Conservation (phyloP, 2,329 filamentous ascomycete genomes). For the Pleurostoma richardsiae region DNA sequence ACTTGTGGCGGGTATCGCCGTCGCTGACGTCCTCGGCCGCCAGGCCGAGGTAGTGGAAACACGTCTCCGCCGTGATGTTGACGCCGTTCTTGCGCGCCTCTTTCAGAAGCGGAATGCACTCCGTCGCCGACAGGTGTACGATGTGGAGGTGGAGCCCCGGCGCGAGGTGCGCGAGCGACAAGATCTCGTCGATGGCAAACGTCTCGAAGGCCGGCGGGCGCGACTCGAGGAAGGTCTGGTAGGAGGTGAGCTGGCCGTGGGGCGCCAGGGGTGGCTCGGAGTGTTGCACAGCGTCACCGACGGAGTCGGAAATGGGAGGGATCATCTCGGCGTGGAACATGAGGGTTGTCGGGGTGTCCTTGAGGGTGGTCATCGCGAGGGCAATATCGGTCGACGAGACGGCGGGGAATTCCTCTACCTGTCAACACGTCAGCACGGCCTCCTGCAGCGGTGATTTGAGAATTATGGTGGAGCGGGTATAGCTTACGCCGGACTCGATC, state of each 20-base stretch:
- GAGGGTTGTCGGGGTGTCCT: slow-evolving; percentile 77
- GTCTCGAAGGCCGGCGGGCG: slow-evolving; percentile 88
- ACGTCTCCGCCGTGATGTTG: slow-evolving; percentile 90
- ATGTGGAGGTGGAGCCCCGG: slow-evolving; percentile 86
- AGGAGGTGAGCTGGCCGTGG: slow-evolving; percentile 67
- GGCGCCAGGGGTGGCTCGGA: slow-evolving; percentile 67
- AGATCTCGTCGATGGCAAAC: slow-evolving; percentile 80
- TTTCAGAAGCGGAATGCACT: slow-evolving; percentile 77
- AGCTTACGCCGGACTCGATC: slow-evolving; percentile 87
- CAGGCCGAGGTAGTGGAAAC: slow-evolving; percentile 89
- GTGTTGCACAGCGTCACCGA: slow-evolving; percentile 69
- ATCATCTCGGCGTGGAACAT: slow-evolving; percentile 99
- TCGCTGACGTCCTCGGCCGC: slow-evolving; percentile 76
- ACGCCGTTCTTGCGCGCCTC: slow-evolving; percentile 67
- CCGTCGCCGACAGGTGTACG: slow-evolving; percentile 84
- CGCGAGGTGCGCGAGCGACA: slow-evolving; percentile 74
- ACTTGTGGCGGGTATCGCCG: slow-evolving; percentile 90
- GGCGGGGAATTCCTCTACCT: slow-evolving; percentile 94
- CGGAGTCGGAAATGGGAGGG: slow-evolving; percentile 75
- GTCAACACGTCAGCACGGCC: not conserved
- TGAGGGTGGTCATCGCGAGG: slow-evolving; percentile 74
- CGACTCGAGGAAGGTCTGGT: slow-evolving; percentile 87
- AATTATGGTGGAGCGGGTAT: not conserved
- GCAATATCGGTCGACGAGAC: slow-evolving; percentile 76
- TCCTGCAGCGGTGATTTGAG: too few species aligned